Conservation (phyloP, 768 basidiomycete species). For the Rhizopogon vesiculosus region DNA sequence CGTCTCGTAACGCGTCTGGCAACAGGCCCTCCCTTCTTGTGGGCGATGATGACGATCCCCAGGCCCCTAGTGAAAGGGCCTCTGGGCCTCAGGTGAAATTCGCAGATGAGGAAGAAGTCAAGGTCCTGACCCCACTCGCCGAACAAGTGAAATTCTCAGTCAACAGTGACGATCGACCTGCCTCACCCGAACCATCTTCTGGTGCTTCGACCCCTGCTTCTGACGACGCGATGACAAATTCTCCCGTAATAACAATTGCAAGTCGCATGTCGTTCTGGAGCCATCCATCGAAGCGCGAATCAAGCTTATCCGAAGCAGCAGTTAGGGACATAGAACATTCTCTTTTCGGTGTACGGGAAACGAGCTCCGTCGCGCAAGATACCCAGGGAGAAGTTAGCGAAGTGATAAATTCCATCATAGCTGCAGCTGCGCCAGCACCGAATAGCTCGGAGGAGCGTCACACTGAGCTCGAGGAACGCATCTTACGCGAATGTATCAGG, state of each 20-base stretch:
- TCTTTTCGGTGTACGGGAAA: conserved; percentile 8
- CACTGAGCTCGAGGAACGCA: conserved; percentile 77
- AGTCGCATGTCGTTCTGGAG: conserved; percentile 74
- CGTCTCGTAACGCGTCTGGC: conserved; percentile 41
- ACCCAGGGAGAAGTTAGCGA: conserved; percentile 44
- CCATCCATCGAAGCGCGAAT: conserved; percentile 46
- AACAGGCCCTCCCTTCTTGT: conserved; percentile 44
- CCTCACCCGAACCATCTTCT: conserved; percentile 30
- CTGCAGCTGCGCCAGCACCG: conserved; percentile 60
- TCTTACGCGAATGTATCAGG: conserved; percentile 71
- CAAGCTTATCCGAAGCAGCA: conserved; percentile 12
- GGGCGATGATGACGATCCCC: conserved; percentile 18
- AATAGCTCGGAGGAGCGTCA: conserved; percentile 60
- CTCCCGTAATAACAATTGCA: conserved; percentile 57
- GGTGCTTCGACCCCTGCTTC: conserved; percentile 54
- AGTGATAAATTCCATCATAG: conserved; percentile 53
- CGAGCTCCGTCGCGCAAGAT: conserved; percentile 36
- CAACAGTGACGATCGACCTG: conserved; percentile 1
- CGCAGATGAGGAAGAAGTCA: conserved; percentile 40
- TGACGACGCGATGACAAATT: conserved; percentile 35
- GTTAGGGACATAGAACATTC: conserved; percentile 7
- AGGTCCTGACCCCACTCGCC: conserved; percentile 35
- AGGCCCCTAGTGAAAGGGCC: conserved; percentile 6
- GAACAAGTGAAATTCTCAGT: not conserved
- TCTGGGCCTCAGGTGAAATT: conserved; percentile 48